A percentile compares a stretch with the other conserved stretches of the same genome.
These are phyloP conservation scores for Mycocentrospora acerina DNA, from an alignment of 2,329 filamentous ascomycete genomes.

Conservation along the genomic window DNA sequence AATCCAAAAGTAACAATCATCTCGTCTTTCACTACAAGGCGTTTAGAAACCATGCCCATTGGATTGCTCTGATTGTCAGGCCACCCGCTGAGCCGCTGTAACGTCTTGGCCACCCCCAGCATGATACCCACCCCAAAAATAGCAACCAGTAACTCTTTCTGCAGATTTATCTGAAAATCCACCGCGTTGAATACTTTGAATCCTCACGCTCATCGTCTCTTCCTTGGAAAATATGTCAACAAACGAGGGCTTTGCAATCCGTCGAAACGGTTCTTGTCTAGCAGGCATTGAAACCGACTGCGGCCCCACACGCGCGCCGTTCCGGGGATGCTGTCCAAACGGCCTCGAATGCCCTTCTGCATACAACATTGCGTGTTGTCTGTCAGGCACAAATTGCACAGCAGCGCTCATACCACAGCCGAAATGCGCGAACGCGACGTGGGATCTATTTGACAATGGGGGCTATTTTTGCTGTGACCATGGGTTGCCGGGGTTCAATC, in stretches of 20 bases:
- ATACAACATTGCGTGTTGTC: conserved; percentile 12
- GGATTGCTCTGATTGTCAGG: no score
- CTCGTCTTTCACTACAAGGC: no score
- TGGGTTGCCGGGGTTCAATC: conserved; percentile 6
- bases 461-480: conserved; percentile 14
- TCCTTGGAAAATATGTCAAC: neutral
- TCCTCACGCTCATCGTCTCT: no score
- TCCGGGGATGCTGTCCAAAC: conserved; percentile 8
- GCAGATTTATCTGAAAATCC: no score
- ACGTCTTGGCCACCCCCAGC: no score
- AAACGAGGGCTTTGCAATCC: conserved; percentile 7
- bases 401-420: neutral
- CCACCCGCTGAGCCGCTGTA: no score
- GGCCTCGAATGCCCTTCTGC: conserved; percentile 4
- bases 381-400: conserved; percentile 1
- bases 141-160: no score
- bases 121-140: no score
- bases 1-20: no score
- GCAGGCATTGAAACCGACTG: conserved; percentile 5
- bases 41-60: no score
- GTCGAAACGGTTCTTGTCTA: conserved; percentile 6
- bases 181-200: no score
- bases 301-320: neutral
- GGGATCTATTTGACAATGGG: conserved; percentile 13
- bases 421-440: conserved; percentile 10